These are phyloP conservation scores for Vinca major DNA, from an alignment of 305 asterid species.

Conservation along the genomic window DNA sequence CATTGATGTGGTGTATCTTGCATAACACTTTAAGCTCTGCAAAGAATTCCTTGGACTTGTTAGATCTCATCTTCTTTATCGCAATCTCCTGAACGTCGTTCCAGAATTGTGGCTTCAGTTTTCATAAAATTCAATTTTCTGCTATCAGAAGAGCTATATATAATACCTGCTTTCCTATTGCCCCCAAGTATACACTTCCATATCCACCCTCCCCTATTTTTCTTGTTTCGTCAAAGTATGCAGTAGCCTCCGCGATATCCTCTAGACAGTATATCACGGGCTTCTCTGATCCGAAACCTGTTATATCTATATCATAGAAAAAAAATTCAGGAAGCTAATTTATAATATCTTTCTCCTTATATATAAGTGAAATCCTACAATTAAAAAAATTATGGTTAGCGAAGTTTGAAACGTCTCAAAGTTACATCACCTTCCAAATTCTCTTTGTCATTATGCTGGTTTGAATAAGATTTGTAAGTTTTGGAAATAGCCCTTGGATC, in stretches of 20 bases:
- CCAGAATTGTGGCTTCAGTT: conserved; percentile 1
- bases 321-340: conserved; percentile 8
- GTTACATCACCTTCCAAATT: conserved; percentile 38
- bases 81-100: conserved; percentile 57
- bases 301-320: conserved; percentile 30
- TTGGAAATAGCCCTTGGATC: conserved; percentile 36
- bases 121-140: background rate
- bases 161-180: conserved; percentile 46
- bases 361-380: background rate
- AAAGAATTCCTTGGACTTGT: conserved; percentile 70
- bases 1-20: conserved; percentile 86
- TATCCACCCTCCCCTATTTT: conserved; percentile 78
- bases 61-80: conserved; percentile 84
- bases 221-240: conserved; percentile 51
- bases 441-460: conserved; percentile 26
- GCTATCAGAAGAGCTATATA: background rate
- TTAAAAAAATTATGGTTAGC: background rate
- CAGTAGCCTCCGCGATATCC: conserved; percentile 71
- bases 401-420: background rate
- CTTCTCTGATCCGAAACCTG: conserved; percentile 61
- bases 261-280: conserved; percentile 49
- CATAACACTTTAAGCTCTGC: conserved; percentile 80
- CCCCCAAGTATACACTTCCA: conserved; percentile 70
- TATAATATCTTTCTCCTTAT: too few species aligned
- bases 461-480: conserved; percentile 35